A percentile compares a stretch with the other conserved stretches of the same genome.
Conservation (phyloP, 2,329 filamentous ascomycete species). For the Gnomoniopsis smithogilvyi region DNA sequence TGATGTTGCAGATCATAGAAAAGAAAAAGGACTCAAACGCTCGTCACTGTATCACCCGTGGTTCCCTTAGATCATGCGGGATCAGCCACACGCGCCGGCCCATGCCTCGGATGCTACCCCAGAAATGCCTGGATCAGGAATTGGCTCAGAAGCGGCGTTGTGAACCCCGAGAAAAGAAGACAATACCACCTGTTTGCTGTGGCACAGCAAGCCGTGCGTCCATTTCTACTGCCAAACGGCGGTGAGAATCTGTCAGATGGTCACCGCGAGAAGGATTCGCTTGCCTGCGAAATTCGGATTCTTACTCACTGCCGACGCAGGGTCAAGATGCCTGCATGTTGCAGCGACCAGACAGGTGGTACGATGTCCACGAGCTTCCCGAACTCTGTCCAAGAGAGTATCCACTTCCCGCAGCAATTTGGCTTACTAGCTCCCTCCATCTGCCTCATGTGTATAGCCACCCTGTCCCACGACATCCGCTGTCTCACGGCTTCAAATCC, state of each 20-base stretch:
- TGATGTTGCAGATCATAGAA: too few species aligned
- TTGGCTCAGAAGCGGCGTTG: neutral
- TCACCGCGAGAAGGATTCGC: constrained; percentile 2
- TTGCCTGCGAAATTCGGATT: constrained; percentile 2
- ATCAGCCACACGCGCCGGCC: constrained; percentile 13
- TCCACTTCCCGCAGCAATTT: neutral
- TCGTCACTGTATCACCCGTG: constrained; percentile 5
- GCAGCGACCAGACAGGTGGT: neutral
- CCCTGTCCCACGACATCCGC: neutral
- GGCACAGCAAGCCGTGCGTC: constrained; percentile 11
- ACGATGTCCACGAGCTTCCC: neutral
- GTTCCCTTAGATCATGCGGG: constrained; percentile 11
- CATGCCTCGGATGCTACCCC: constrained; percentile 9
- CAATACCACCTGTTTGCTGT: constrained; percentile 16
- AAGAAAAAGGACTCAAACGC: neutral
- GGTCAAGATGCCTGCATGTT: constrained; percentile 6
- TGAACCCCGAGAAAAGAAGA: constrained; percentile 7
- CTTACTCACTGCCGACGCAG: neutral
- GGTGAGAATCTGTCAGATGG: constrained; percentile 11
- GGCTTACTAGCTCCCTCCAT: neutral
- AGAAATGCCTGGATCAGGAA: constrained; percentile 10
- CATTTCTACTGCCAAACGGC: constrained; percentile 14
- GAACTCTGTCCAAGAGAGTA: neutral
- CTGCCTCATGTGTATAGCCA: neutral
- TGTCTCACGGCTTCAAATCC: constrained; percentile 13